phyloP scores from a whole-genome alignment of 331 rosid species.

The Rhamnella rubrinervis region DNA sequence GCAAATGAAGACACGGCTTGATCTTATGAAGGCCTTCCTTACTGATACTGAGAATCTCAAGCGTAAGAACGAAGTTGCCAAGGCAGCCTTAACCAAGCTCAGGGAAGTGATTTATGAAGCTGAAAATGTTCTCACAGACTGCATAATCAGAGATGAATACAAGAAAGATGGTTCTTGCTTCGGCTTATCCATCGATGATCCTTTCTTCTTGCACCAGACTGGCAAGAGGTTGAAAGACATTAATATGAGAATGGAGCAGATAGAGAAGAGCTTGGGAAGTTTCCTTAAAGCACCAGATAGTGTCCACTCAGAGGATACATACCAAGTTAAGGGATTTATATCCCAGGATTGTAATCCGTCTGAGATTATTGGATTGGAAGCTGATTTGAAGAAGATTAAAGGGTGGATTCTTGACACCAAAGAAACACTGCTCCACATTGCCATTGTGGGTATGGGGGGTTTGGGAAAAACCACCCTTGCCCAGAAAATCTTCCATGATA shows the following conservation, averaged over 20 bases:
- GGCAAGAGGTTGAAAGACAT: slow-evolving; percentile 20
- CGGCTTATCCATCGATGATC: neutral
- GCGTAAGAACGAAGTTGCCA: neutral
- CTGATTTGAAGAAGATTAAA: slow-evolving; percentile 3
- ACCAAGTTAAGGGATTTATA: neutral
- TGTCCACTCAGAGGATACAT: neutral
- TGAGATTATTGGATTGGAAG: slow-evolving; percentile 9
- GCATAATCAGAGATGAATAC: slow-evolving; percentile 9
- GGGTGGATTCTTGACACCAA: slow-evolving; percentile 13
- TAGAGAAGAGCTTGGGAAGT: slow-evolving; percentile 14
- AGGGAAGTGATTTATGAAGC: slow-evolving; percentile 16
- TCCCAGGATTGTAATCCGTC: slow-evolving; percentile 3
- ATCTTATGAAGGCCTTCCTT: slow-evolving; percentile 7
- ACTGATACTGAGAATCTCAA: slow-evolving; percentile 1
- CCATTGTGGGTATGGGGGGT: slow-evolving; percentile 25
- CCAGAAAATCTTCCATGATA: neutral
- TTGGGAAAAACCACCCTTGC: slow-evolving; percentile 27
- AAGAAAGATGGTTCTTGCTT: neutral
- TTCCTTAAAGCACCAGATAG: neutral
- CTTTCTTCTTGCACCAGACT: slow-evolving; percentile 3
- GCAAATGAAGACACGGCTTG: slow-evolving; percentile 20
- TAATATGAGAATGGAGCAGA: neutral
- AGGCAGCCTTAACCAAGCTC: neutral
- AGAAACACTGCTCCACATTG: neutral
- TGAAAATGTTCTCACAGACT: slow-evolving; percentile 15